Evolutionary conservation across 352 stramenopile genomes (phyloP), one percentile per base, ranked within the genome.

Genomic region (Phytophthora melonis): DNA sequence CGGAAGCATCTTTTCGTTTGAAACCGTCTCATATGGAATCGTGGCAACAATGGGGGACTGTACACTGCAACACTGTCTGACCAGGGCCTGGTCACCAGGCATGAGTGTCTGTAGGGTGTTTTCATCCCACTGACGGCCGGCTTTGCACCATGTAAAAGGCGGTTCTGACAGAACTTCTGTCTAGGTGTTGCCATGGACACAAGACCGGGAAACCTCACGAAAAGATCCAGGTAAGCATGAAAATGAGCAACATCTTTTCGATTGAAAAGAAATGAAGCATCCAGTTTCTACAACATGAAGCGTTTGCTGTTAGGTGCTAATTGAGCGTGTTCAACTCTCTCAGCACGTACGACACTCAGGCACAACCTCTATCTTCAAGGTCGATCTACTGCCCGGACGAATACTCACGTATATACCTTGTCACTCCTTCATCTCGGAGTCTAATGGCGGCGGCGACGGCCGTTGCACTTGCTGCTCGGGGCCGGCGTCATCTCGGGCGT

Each of bases 391-490:
- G 59, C 34, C 56, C 65, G n/a, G 56, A 72, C 57, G 49, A 53
- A 61, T 67, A 72, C 27, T 60, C 65, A 72, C 65, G 50, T 49
- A 71, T 47, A 70, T 34, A 19, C 55, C 39, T 41, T 69, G 9
- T 23, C 63, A 16, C 64, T 71, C 64, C 64, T 71, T 64, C 21
- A n/a, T 19, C 43, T 70, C 67, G 61, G 55, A 77, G 58, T 43
- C 32, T 74, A 74, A 6, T 67, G 8, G 19, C 70, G 65, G 9
- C 61, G 58, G 25, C 68, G 60, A 23, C 68, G 70, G 5, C 57
- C 65, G 21, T 74, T 77, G 64, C 70, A 77, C 13, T 74, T 77
- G 65, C 65, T 74, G 45, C 52, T 69, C 55, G 70, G 65, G 5
- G 70, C 65, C 13, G 69, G 63, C 1, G 69, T 47, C 56, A 72